phyloP scores from a whole-genome alignment of 352 stramenopile genomes.

The Elongisporangium anandrum region DNA sequence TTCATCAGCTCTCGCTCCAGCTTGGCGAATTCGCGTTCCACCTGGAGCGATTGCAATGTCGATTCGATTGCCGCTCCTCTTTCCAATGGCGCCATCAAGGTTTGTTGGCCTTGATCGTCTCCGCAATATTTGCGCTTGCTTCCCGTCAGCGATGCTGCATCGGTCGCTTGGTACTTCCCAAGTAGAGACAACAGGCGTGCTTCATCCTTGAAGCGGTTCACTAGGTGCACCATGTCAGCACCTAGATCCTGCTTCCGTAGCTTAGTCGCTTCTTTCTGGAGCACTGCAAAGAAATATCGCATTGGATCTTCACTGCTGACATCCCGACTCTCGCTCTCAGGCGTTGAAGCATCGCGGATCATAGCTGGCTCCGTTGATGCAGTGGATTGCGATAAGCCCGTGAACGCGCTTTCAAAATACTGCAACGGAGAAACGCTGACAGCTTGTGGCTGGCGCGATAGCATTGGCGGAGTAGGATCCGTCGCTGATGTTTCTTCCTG shows the following conservation, averaged over 20 bases:
- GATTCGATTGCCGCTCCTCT: constrained; percentile 11
- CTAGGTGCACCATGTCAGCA: constrained; percentile 5
- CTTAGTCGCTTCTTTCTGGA: constrained; percentile 5
- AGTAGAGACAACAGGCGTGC: constrained; percentile 15
- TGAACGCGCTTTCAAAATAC: neutral
- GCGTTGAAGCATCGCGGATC: neutral
- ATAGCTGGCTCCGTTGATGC: neutral
- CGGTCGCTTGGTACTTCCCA: constrained; percentile 7
- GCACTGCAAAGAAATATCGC: constrained; percentile 3
- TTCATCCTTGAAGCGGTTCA: constrained; percentile 20
- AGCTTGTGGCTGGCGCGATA: neutral
- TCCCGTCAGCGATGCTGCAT: constrained; percentile 1
- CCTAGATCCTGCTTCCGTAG: constrained; percentile 6
- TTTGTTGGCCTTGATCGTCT: constrained; percentile 11
- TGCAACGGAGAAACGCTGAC: neutral
- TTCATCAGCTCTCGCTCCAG: constrained; percentile 25
- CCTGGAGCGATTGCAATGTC: constrained; percentile 28
- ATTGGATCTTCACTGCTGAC: neutral
- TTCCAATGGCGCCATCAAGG: constrained; percentile 2
- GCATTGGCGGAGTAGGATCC: neutral
- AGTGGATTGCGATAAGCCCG: neutral
- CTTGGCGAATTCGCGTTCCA: constrained; percentile 16
- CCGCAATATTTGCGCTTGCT: constrained; percentile 1
- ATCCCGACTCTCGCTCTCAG: neutral
- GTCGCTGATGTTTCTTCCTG: neutral